phyloP scores from a whole-genome alignment of 495 filamentous ascomycete genomes.

The Elasticomyces elasticus region DNA sequence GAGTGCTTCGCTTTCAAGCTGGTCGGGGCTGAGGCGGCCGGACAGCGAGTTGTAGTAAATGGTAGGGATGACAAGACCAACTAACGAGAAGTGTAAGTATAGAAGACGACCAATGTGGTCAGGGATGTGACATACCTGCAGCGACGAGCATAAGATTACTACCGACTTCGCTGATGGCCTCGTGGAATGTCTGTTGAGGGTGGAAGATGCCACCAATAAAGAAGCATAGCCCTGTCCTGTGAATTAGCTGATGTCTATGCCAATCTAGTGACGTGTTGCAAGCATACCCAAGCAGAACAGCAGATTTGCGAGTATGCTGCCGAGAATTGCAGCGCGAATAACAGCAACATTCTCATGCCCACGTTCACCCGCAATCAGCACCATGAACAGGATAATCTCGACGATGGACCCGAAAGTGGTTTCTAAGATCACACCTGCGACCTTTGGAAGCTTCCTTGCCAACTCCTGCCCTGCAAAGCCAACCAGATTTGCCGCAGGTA shows the following conservation, averaged over 20 bases:
- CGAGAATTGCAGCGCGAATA: conserved; percentile 67
- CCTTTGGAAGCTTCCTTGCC: conserved; percentile 43
- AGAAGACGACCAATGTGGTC: background rate
- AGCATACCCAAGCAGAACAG: conserved; percentile 50
- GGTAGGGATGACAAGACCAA: conserved; percentile 74
- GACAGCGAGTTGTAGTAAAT: conserved; percentile 59
- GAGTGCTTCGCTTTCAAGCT: conserved; percentile 41
- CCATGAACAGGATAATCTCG: conserved; percentile 26
- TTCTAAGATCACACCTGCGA: conserved; percentile 21
- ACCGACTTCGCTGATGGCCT: conserved; percentile 25
- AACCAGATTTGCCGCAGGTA: conserved; percentile 78
- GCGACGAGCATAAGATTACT: conserved; percentile 69
- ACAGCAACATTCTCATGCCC: conserved; percentile 50
- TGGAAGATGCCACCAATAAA: conserved; percentile 24
- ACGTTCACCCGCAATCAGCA: conserved; percentile 19
- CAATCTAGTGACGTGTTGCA: conserved; percentile 15
- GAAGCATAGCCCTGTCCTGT: conserved; percentile 20
- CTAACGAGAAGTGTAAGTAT: conserved; percentile 17
- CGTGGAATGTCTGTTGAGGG: conserved; percentile 24
- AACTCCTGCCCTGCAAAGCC: conserved; percentile 78
- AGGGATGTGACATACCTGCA: conserved; percentile 22
- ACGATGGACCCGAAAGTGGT: conserved; percentile 24
- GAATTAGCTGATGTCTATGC: conserved; percentile 45
- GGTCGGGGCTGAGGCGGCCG: conserved; percentile 28
- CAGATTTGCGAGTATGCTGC: conserved; percentile 71